These are phyloP conservation scores for Trichophyton equinum DNA, from an alignment of 2,329 filamentous ascomycete species.

Conservation along the genomic window DNA sequence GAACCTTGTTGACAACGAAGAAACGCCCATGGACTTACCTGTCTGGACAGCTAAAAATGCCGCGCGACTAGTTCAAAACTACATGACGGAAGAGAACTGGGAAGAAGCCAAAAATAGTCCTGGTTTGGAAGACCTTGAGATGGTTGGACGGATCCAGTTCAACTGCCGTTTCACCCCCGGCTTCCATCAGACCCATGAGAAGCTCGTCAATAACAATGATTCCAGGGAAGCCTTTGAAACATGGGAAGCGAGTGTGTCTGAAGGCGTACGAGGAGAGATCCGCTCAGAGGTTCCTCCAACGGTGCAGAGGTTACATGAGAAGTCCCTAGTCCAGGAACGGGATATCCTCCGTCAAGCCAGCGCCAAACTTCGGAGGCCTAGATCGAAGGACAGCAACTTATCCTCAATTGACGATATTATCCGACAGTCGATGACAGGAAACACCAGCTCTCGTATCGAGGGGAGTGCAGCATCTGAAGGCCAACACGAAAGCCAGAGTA, in stretches of 20 bases:
- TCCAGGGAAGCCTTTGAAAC: constrained; percentile 86
- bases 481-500: background rate
- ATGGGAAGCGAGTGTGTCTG: constrained; percentile 82
- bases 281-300: constrained; percentile 58
- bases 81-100: constrained; percentile 70
- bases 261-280: constrained; percentile 68
- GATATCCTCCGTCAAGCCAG: constrained; percentile 65
- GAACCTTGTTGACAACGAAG: constrained; percentile 68
- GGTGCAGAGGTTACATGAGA: constrained; percentile 65
- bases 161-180: constrained; percentile 74
- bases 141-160: constrained; percentile 73
- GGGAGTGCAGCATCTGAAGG: background rate
- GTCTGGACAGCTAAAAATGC: constrained; percentile 74
- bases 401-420: constrained; percentile 1
- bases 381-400: constrained; percentile 65
- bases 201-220: constrained; percentile 75
- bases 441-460: background rate
- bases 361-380: constrained; percentile 55
- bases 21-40: constrained; percentile 68
- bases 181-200: constrained; percentile 72
- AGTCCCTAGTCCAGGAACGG: constrained; percentile 64
- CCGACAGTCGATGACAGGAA: background rate
- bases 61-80: constrained; percentile 74
- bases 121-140: constrained; percentile 61
- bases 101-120: constrained; percentile 44